These are phyloP conservation scores for Pseudogymnoascus sp. DNA, from an alignment of 2,329 filamentous ascomycete species.

Conservation along the genomic window DNA sequence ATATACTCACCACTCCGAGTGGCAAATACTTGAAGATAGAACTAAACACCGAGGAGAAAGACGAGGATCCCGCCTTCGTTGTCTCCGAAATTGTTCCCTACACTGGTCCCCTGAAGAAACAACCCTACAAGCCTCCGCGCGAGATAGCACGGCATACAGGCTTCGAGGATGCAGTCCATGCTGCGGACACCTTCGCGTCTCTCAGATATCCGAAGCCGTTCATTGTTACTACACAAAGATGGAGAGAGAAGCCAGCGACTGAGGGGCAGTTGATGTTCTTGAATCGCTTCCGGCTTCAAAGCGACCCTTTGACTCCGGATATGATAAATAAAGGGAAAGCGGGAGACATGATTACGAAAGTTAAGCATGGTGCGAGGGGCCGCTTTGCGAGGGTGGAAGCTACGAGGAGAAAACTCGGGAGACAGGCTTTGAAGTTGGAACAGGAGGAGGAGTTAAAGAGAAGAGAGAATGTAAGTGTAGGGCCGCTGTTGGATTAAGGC, in stretches of 20 bases:
- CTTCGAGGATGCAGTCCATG: constrained; percentile 72
- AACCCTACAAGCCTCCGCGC: constrained; percentile 63
- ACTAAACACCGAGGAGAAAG: constrained; percentile 32
- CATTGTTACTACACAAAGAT: constrained; percentile 59
- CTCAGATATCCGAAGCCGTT: constrained; percentile 61
- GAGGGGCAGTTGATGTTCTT: constrained; percentile 62
- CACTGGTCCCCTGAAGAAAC: constrained; percentile 19
- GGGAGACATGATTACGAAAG: constrained; percentile 84
- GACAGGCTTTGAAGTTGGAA: constrained; percentile 33
- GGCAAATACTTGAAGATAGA: constrained; percentile 57
- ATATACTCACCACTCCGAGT: constrained; percentile 60
- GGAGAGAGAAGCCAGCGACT: constrained; percentile 63
- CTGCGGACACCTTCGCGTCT: constrained; percentile 73
- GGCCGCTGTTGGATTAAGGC: constrained; percentile 39
- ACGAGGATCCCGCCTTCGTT: constrained; percentile 22
- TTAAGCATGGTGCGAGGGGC: constrained; percentile 73
- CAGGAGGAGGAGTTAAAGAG: constrained; percentile 36
- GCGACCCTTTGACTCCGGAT: constrained; percentile 46
- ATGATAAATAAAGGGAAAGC: constrained; percentile 74
- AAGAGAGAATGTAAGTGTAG: constrained; percentile 50
- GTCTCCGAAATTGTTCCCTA: constrained; percentile 34
- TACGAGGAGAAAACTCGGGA: constrained; percentile 45
- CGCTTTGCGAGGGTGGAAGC: constrained; percentile 50
- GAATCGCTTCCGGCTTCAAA: constrained; percentile 55
- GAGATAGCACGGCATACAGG: constrained; percentile 59